phyloP scores from a whole-genome alignment of 768 basidiomycete species.

The Pisolithus orientalis region DNA sequence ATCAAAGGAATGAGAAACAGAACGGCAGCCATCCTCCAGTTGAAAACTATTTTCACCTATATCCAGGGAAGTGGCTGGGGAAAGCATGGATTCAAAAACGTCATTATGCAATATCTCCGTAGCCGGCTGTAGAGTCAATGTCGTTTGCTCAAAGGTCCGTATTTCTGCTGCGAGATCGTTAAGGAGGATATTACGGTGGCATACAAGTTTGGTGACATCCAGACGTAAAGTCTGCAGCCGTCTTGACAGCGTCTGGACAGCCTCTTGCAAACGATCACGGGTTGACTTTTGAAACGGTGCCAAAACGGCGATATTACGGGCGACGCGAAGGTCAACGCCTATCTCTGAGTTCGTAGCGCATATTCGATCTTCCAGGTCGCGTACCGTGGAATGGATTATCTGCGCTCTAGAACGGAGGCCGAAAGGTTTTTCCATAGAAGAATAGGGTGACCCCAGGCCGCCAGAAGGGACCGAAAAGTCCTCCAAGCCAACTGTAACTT shows the following conservation, averaged over 20 bases:
- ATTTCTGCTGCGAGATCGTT: slow-evolving; percentile 72
- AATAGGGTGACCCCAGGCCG: slow-evolving; percentile 4
- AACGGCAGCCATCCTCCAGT: slow-evolving; percentile 8
- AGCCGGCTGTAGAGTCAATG: slow-evolving; percentile 69
- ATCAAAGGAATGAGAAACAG: slow-evolving; percentile 29
- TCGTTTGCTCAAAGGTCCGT: slow-evolving; percentile 57
- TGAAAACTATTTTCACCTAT: slow-evolving; percentile 7
- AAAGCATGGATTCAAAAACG: slow-evolving; percentile 20
- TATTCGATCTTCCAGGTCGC: slow-evolving; percentile 58
- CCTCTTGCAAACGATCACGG: slow-evolving; percentile 61
- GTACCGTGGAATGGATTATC: slow-evolving; percentile 54
- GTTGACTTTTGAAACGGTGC: slow-evolving; percentile 86
- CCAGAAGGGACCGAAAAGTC: neutral
- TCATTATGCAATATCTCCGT: slow-evolving; percentile 54
- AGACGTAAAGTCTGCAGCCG: slow-evolving; percentile 63
- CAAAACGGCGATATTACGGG: slow-evolving; percentile 77
- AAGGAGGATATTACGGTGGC: slow-evolving; percentile 69
- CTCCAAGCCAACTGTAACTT: slow-evolving; percentile 11
- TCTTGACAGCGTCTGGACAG: slow-evolving; percentile 58
- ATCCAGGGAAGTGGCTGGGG: slow-evolving; percentile 30
- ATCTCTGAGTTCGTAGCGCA: slow-evolving; percentile 49
- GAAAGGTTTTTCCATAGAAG: slow-evolving; percentile 16
- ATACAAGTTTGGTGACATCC: slow-evolving; percentile 64
- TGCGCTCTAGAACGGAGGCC: slow-evolving; percentile 43
- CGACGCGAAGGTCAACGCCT: slow-evolving; percentile 60